These are phyloP conservation scores for Phyllosticta citrichinensis DNA, from an alignment of 2,329 filamentous ascomycete genomes.

Conservation along the genomic window DNA sequence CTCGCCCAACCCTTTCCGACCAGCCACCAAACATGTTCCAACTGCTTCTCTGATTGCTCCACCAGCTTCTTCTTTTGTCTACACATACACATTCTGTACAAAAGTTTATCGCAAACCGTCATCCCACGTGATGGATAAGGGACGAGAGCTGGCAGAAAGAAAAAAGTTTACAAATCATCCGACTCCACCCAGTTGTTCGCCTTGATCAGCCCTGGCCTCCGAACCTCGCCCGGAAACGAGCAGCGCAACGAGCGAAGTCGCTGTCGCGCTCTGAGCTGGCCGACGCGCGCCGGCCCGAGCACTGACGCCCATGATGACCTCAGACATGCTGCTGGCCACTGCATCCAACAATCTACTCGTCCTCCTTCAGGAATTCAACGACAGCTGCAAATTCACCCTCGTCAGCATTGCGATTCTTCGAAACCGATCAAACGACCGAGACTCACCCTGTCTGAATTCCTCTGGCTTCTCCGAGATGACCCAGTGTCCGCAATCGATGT, in stretches of 20 bases:
- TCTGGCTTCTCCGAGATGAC: slow-evolving; percentile 81
- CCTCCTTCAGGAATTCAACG: slow-evolving; percentile 52
- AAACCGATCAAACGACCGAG: not conserved
- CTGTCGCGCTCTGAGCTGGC: not conserved
- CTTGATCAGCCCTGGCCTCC: not conserved
- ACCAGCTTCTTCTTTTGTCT: not conserved
- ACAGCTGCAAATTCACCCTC: slow-evolving; percentile 40
- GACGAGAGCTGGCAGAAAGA: not conserved
- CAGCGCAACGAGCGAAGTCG: not conserved
- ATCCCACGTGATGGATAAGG: not conserved
- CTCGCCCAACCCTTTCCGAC: not conserved
- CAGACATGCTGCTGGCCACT: not conserved
- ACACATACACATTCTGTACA: not conserved
- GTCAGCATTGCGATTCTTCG: slow-evolving; percentile 1
- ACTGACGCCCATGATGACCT: not conserved
- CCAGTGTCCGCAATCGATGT: slow-evolving; percentile 78
- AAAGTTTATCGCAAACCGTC: not conserved
- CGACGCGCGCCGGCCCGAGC: not conserved
- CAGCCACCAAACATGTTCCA: not conserved
- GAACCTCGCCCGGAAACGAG: not conserved
- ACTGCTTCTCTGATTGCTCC: not conserved
- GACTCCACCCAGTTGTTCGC: not conserved
- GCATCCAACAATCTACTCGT: slow-evolving; percentile 22
- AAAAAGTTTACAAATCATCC: not conserved
- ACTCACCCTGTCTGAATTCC: slow-evolving; percentile 41